These are phyloP conservation scores for Leccinum subtestaceum DNA, from an alignment of 768 basidiomycete species.

Conservation along the genomic window DNA sequence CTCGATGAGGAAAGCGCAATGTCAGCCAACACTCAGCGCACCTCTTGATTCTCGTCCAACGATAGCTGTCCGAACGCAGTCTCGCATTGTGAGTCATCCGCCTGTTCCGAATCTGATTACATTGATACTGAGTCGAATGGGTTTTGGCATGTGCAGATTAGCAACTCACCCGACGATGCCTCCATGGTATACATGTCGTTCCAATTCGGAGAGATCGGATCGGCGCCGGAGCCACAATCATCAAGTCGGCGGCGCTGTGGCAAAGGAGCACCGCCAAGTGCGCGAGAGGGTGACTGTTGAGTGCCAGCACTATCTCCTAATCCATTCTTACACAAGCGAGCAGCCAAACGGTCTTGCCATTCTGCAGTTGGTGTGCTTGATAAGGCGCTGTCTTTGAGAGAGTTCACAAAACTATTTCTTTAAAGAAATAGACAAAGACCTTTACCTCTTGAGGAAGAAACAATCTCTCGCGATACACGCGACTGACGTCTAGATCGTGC, in stretches of 20 bases:
- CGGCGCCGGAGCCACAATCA: conserved; percentile 14
- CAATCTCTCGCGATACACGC: conserved; percentile 73
- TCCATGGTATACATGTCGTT: conserved; percentile 61
- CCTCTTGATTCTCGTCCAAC: conserved; percentile 74
- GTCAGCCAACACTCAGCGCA: conserved; percentile 23
- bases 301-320: conserved; percentile 6
- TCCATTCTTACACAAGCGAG: conserved; percentile 42
- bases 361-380: conserved; percentile 66
- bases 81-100: conserved; percentile 41
- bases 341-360: conserved; percentile 75
- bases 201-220: conserved; percentile 45
- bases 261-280: conserved; percentile 35
- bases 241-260: conserved; percentile 48
- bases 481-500: conserved; percentile 70
- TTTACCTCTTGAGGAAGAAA: conserved; percentile 64
- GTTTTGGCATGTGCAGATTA: neutral
- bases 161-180: conserved; percentile 29
- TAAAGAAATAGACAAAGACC: conserved; percentile 1
- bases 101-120: conserved; percentile 34
- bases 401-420: conserved; percentile 6
- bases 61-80: conserved; percentile 70
- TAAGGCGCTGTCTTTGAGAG: conserved; percentile 48
- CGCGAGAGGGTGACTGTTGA: conserved; percentile 23
- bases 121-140: conserved; percentile 18
- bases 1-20: conserved; percentile 11